A percentile compares a stretch with the other conserved stretches of the same genome.
Conservation (phyloP, 805 yeast species). For the Yamadazyma takamatsuzukensis region DNA sequence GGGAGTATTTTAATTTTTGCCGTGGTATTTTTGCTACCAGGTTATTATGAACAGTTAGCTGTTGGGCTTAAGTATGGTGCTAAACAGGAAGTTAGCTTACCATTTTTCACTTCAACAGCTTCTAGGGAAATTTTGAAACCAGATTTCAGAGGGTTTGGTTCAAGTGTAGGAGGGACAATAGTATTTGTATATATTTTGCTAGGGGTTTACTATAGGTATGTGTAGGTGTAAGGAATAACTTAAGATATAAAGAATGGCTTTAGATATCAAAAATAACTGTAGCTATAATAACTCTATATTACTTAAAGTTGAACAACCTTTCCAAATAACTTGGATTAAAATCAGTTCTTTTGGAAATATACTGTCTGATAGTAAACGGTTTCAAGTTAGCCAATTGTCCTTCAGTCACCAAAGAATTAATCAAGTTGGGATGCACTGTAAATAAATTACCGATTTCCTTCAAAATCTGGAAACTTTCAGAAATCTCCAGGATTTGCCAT, state of each 20-base stretch:
- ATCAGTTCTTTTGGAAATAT: conserved; percentile 67
- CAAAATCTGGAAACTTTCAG: conserved; percentile 63
- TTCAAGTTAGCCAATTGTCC: conserved; percentile 70
- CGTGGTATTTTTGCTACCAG: too few relatives aligned
- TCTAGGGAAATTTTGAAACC: too few relatives aligned
- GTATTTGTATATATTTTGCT: conserved; percentile 1
- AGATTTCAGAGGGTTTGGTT: not conserved
- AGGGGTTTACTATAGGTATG: conserved; percentile 5
- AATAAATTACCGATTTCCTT: conserved; percentile 82
- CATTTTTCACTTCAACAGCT: too few relatives aligned
- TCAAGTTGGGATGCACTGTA: conserved; percentile 77
- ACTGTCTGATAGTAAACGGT: conserved; percentile 58
- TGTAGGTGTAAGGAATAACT: too few relatives aligned
- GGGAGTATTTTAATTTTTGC: too few relatives aligned
- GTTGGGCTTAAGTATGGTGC: too few relatives aligned
- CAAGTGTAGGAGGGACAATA: too few relatives aligned
- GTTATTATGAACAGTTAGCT: too few relatives aligned
- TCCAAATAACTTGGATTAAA: conserved; percentile 54
- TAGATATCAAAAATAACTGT: too few relatives aligned
- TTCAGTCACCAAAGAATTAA: conserved; percentile 75
- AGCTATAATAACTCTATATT: conserved; percentile 2
- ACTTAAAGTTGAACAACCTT: conserved; percentile 37
- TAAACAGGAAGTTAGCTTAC: too few relatives aligned
- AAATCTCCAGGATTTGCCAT: conserved; percentile 60
- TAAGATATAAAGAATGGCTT: too few relatives aligned